These are phyloP conservation scores for Calocybe gangraenosa DNA, from an alignment of 768 basidiomycete genomes.

Conservation along the genomic window DNA sequence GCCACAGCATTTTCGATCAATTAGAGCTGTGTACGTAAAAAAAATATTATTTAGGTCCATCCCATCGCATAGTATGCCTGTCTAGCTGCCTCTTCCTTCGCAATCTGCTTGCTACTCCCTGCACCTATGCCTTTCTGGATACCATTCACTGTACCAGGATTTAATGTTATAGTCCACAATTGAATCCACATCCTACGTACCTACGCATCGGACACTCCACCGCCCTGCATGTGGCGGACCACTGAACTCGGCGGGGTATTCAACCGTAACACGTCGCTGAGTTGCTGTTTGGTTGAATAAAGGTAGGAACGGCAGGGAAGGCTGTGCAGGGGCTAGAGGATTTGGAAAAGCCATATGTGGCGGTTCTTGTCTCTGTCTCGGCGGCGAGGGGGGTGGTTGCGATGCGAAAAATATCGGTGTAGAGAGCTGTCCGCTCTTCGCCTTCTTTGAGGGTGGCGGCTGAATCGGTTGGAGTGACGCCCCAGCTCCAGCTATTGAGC, in stretches of 20 bases:
- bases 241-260: constrained; percentile 54
- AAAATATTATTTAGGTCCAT: constrained; percentile 46
- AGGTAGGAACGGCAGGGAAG: constrained; percentile 59
- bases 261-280: constrained; percentile 59
- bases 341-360: constrained; percentile 33
- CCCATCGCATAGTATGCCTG: constrained; percentile 73
- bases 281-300: constrained; percentile 71
- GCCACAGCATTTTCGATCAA: too few relatives aligned
- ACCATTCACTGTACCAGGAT: constrained; percentile 53
- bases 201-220: constrained; percentile 66
- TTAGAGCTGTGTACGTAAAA: too few relatives aligned
- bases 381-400: constrained; percentile 27
- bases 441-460: constrained; percentile 35
- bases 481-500: constrained; percentile 4
- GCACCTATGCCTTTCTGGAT: constrained; percentile 61
- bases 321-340: constrained; percentile 62
- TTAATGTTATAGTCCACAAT: constrained; percentile 1
- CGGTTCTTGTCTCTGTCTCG: constrained; percentile 13
- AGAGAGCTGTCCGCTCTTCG: constrained; percentile 31
- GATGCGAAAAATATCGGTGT: constrained; percentile 29
- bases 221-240: constrained; percentile 67
- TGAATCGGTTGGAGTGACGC: constrained; percentile 10
- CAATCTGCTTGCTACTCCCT: constrained; percentile 69
- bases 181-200: constrained; percentile 37
- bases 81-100: constrained; percentile 75